Evolutionary conservation across 2,329 filamentous ascomycete species (phyloP), one percentile per base, ranked within the genome.

Genomic region (Talaromyces pinophilus): DNA sequence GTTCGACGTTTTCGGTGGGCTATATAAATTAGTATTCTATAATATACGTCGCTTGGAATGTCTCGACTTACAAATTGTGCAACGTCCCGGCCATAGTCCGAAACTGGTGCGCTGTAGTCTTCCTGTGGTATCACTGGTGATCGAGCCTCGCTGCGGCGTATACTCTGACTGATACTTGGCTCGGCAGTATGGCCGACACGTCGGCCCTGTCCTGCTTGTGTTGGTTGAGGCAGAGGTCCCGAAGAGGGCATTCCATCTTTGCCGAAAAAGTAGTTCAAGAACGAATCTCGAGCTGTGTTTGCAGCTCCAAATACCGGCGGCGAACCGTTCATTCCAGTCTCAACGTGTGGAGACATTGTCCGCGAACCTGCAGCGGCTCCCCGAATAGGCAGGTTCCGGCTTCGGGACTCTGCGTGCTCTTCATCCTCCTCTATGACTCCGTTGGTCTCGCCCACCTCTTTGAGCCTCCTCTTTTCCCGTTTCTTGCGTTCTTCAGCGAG

Each of bases 231-330:
- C 35, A 78, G 77, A 69, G 78, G 77, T 67, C 77, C 80, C 55
- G 82, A 74, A 67, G 82, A 74, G 66, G 83, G 81, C 38, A 83
- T 79, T 46, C 86, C 84, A 57, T 99, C 95, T 77, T 99, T 98
- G 72, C 95, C 93, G 74, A 99, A 99, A 81, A 99, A 99, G 80
- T 99, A 99, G 80, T 94, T 98, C 69, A 99, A 80, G 83, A 99
- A 99, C 0, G 93, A 96, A 80, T 99, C 95, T 69, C 90, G 87
- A 48, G 92, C 87, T 67, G 82, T 86, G 65, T 89, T 88, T 60
- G 85, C 77, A 4, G 82, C 83, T 69, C 87, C 87, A 69, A 90
- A 85, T 63, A 85, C 84, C 33, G 87, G 84, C 11, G 89, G 88
- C 52, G 89, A 90, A 38, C 88, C 88, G 72, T 90, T 87, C 52